Evolutionary conservation across 306 rosid genomes (phyloP), one percentile per base, ranked within the genome.

Genomic region (Canavalia ensiformis): DNA sequence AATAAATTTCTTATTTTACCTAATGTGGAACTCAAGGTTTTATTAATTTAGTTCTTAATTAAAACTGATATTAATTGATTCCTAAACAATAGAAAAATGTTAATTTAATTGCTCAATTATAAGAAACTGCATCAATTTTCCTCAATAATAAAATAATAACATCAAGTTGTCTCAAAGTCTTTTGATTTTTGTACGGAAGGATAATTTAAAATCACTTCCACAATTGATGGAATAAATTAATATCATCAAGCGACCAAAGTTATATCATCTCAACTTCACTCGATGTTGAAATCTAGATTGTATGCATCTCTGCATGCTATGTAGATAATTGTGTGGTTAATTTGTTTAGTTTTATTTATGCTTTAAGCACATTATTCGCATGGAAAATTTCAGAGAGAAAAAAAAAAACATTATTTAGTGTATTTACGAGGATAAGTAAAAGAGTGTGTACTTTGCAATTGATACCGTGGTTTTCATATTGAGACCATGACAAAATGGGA

Each of bases 401-500:
- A 44, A 74, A 28, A 64, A 7, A 50, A 12, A 7, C 31, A 51
- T 13, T 49, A n/a, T 35, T 75, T 52, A 33, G 62, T 77, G 68
- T 18, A 31, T 31, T 46, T 33, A 33, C 31, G 60, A 57, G 82
- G 35, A 68, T 76, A 39, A 46, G 57, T 11, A 55, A 62, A 72
- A 65, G 60, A 83, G 44, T 56, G 44, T 60, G 56, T 78, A 74
- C 67, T 49, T 78, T 35, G 0, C 41, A 71, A 68, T 71, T 51
- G 51, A 71, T 58, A 33, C 60, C n/a, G 51, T 59, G 60, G 18
- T 39, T 52, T 63, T 62, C 35, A 35, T 34, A 62, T 42, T 44
- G 70, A 70, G 74, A 69, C 30, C 68, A 63, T 41, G 79, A 64
- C 79, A 47, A 80, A 71, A 47, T 12, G 49, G 74, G 37, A 47